These are phyloP conservation scores for Fomitopsis palustris DNA, from an alignment of 1,284 basidiomycete species.

Conservation along the genomic window DNA sequence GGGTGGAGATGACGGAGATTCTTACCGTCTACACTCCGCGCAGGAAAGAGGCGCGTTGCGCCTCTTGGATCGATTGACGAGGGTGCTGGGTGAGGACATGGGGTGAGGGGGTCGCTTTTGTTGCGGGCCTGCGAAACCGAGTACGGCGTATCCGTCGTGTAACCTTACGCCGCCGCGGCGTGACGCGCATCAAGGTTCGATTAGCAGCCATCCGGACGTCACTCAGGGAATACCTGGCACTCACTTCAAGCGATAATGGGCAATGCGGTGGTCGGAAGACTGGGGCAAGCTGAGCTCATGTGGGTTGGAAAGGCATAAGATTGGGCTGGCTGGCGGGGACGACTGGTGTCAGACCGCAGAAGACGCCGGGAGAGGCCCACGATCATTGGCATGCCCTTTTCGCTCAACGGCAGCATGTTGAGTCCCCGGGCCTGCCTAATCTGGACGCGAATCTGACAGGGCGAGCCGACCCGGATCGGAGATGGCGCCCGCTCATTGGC, in stretches of 20 bases:
- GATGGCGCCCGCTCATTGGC: not conserved
- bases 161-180: not conserved
- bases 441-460: not conserved
- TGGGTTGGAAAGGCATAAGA: not conserved
- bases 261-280: not conserved
- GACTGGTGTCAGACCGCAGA: not conserved
- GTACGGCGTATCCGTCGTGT: not conserved
- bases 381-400: not conserved
- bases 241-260: not conserved
- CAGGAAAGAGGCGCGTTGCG: slow-evolving; percentile 23
- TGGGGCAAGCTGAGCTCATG: not conserved
- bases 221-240: not conserved
- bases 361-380: not conserved
- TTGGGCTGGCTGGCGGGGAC: not conserved
- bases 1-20: slow-evolving; percentile 1
- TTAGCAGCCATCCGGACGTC: not conserved
- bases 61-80: slow-evolving; percentile 15
- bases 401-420: not conserved
- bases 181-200: not conserved
- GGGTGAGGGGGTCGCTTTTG: not conserved
- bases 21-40: slow-evolving; percentile 23
- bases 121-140: not conserved
- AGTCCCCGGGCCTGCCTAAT: not conserved
- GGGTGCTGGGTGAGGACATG: slow-evolving; percentile 20
- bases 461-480: not conserved